phyloP scores from a whole-genome alignment of 768 basidiomycete genomes.

The Naganishia kalamii region DNA sequence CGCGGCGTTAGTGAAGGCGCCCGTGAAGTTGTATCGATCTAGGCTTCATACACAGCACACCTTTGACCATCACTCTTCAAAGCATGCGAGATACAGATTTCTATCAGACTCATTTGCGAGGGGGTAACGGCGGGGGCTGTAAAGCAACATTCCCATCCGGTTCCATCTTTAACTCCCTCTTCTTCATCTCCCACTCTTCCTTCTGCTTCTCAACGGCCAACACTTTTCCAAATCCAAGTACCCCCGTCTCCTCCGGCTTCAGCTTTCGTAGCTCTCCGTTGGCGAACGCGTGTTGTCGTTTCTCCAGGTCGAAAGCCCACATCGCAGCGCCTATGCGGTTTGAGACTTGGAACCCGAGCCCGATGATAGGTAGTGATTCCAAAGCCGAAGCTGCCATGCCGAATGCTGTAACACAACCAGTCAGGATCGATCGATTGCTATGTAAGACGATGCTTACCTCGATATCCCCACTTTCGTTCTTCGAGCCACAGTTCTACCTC shows the following conservation, averaged over 20 bases:
- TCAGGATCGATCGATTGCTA: background rate
- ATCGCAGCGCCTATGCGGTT: constrained; percentile 88
- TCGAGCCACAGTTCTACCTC: constrained; percentile 73
- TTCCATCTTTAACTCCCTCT: background rate
- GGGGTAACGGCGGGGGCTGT: constrained; percentile 1
- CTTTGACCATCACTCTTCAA: no score
- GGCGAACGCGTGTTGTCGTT: constrained; percentile 49
- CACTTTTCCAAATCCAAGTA: constrained; percentile 3
- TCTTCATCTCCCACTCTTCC: background rate
- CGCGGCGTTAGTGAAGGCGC: no score
- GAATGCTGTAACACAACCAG: constrained; percentile 55
- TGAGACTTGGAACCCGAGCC: constrained; percentile 72
- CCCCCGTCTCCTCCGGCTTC: constrained; percentile 27
- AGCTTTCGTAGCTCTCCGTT: constrained; percentile 45
- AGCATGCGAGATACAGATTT: background rate
- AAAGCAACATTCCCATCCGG: background rate
- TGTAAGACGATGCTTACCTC: constrained; percentile 50
- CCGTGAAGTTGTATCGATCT: no score
- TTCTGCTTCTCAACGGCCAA: constrained; percentile 11
- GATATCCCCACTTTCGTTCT: constrained; percentile 84
- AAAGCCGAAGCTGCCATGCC: constrained; percentile 77
- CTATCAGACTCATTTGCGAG: background rate
- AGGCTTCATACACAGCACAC: no score
- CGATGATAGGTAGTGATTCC: constrained; percentile 73
- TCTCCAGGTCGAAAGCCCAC: constrained; percentile 57